Base-by-base conservation (phyloP, 2,329 filamentous ascomycete genomes). In the Leptographium lundbergii region DNA sequence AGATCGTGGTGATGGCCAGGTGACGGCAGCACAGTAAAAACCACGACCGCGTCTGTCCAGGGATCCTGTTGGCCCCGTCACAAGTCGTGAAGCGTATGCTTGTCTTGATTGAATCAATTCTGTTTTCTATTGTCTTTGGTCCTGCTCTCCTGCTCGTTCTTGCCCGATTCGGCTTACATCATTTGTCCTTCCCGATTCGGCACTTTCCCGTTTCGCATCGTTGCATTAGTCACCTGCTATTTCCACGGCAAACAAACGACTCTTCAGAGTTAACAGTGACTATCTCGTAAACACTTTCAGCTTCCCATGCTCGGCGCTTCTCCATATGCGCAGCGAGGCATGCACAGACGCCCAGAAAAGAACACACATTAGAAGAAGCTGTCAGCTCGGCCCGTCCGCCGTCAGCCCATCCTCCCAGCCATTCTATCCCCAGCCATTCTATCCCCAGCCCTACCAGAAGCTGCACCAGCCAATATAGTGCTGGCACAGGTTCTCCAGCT, bases 381-480 rank as follows among this genome's bases (percentile, higher is more conserved):
- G 36, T 39, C 36, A 39, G 13, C 36, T 14, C 39, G 17, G 4
- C 19, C 36, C 36, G 36, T 7, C 42, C n/a, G 6, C 19, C 42
- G 17, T 45, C 42, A 4, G 29, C 32, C 19, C 22, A 13, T 25
- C 14, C 11, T 6, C 39, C 39, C 4, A 6, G 24, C 54, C 34
- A 6, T n/a, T n/a, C n/a, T n/a, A n/a, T n/a, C n/a, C n/a, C 25
- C n/a, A 7, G 25, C 13, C 13, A 17, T 34, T 25, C 34, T 5
- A 24, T 19, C 34, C 11, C 34, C 13, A 4, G 9, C 52, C 24
- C 34, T 73, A 97, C 92, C 92, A 97, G 80, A 96, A 97, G 73
- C 89, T 95, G 74, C 92, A 97, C 92, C 92, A 97, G 63, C 94
- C 94, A 67, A 97, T 96, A 71, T 96, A 99, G 76, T 97, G 94